Conservation (phyloP, 2,329 filamentous ascomycete genomes). For the Macrophomina tecta region DNA sequence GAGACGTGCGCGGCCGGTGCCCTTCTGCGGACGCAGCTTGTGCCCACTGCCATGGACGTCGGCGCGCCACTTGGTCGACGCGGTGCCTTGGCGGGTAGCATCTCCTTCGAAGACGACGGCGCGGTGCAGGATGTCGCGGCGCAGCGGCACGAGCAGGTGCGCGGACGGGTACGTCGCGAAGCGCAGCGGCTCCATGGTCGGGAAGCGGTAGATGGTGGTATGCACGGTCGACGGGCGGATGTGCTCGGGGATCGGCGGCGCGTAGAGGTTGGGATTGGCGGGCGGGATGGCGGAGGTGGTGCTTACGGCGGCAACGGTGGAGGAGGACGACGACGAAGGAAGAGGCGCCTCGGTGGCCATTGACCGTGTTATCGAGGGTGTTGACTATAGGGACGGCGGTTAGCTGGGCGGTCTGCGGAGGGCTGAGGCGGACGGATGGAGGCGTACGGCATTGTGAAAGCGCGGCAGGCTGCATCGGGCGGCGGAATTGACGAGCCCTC, state of each 20-base stretch:
- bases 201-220: slow-evolving; percentile 89
- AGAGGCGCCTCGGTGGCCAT: slow-evolving; percentile 34
- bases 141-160: slow-evolving; percentile 85
- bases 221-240: slow-evolving; percentile 68
- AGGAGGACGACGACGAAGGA: slow-evolving; percentile 43
- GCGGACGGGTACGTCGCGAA: slow-evolving; percentile 80
- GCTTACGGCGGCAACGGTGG: slow-evolving; percentile 40
- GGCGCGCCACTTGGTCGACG: slow-evolving; percentile 59
- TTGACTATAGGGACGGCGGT: slow-evolving; percentile 12
- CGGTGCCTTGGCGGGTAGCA: slow-evolving; percentile 83
- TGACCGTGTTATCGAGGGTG: slow-evolving; percentile 33
- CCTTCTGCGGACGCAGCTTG: slow-evolving; percentile 89
- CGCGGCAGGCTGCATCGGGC: background rate
- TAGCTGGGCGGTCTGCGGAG: slow-evolving; percentile 18
- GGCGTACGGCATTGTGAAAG: slow-evolving; percentile 20
- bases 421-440: background rate
- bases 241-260: slow-evolving; percentile 39
- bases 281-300: slow-evolving; percentile 44
- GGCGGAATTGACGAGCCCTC: slow-evolving; percentile 11
- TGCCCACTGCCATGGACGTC: slow-evolving; percentile 83
- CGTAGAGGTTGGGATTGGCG: slow-evolving; percentile 40
- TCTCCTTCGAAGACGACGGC: slow-evolving; percentile 94
- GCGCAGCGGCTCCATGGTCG: slow-evolving; percentile 79
- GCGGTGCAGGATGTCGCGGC: slow-evolving; percentile 89
- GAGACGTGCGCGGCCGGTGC: slow-evolving; percentile 77